Evolutionary conservation across 2,329 filamentous ascomycete genomes (phyloP), one percentile per base, ranked within the genome.

Genomic region (Penicillium sp.): DNA sequence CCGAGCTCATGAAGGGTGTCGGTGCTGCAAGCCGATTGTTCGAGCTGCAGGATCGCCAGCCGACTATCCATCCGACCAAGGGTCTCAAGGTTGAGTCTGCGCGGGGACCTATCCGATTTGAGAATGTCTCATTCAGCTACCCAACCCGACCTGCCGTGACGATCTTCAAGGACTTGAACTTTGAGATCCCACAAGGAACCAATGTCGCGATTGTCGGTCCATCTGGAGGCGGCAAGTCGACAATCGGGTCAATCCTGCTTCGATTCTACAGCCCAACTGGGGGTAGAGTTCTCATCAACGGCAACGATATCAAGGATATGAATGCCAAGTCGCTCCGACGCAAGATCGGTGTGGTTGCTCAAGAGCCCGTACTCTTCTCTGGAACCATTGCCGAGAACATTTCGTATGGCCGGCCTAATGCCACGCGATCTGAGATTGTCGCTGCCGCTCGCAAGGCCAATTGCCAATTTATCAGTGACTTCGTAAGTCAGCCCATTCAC

Each of bases 1-100:
- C 93, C 0, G 95, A 99, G 74, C 83, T 99, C 61, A 99, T 99
- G 95, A 99, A 99, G 77, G 96, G 96, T 43, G 94, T 96, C 4
- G 95, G 96, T 69, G 95, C 95, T 43, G 95, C 95, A n/a, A 96
- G 90, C 70, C 89, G 95, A 60, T 82, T 99, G 1, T 99, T 99
- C 70, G 95, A 99, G 73, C 84, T 99, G 6, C 93, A 98, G 73
- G 95, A 99, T 74, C 88, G 95, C 62, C 82, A 91, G 59, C 90
- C 93, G 0, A 89, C 87, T 2, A 96, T 98, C 61, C 89, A 89
- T n/a, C 87, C 93, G 19, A 99, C 96, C 0, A 87, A 89, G 54
- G 95, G 95, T 63, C 73, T 82, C 33, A 89, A 87, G 60, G 92
- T 99, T 33, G 83, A 81, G 55, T 96, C 92, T 24, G 94, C 94